Base-by-base conservation (phyloP, 2,329 filamentous ascomycete genomes). In the Capronia americana region DNA sequence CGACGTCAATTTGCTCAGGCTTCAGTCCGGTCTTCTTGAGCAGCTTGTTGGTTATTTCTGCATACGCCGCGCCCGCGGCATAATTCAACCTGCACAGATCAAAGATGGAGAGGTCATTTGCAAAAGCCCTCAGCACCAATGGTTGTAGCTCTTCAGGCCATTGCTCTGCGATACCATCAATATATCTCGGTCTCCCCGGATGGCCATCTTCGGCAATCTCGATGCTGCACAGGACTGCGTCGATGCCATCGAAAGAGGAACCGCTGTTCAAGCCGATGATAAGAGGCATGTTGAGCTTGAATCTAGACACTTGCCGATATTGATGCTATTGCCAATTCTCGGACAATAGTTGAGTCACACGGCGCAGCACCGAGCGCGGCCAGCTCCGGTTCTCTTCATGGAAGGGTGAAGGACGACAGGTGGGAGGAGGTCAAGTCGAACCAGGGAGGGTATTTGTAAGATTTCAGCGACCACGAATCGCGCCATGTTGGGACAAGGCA, bases 231-330 rank as follows among this genome's bases (percentile, higher is more conserved):
- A 75, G 65, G 17, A 76, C 74, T 23, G 70, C 74, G 53, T 76
- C 74, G 4, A 76, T 73, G 4, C 74, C 75, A 55, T 75, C 74
- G 63, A 76, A 76, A 2, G 74, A 74, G 20, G 71, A 73, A 56
- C 73, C 74, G 55, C 75, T 76, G 68, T 76, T 75, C 14, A 75
- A 67, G 20, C 74, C 74, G 38, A 76, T 48, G n/a, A 75, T 74
- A 65, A 75, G 75, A 30, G 64, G 58, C 70, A 73, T 72, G 17
- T 41, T 71, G 51, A 14, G 46, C 17, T 46, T 46, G 44, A 46
- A 46, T 46, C 17, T 46, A 14, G 8, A 46, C 44, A 20, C 44
- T n/a, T 4, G 10, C 44, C 14, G 17, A n/a, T 20, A 23, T n/a
- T 6, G 44, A 2, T 46, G 14, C 20, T 17, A 20, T 50, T 50